Conservation (phyloP, 139 green algal species). For the Chlamydomonas urium region DNA sequence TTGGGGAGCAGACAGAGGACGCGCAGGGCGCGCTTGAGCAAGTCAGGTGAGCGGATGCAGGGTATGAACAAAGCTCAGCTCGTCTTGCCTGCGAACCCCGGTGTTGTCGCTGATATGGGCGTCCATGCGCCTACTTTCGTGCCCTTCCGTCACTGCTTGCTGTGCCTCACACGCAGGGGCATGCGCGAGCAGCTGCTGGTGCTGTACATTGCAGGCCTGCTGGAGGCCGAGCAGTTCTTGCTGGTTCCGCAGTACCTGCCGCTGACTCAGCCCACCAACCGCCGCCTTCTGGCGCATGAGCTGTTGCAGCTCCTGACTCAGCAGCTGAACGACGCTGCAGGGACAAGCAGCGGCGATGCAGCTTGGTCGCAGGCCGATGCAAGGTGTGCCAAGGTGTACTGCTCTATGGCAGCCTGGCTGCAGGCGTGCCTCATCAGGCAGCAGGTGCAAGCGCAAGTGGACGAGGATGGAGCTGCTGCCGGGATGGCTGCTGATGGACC, state of each 20-base stretch:
- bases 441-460: neutral
- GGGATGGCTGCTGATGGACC: too few species aligned
- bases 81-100: too few species aligned
- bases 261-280: slow-evolving; percentile 1
- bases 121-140: slow-evolving; percentile 3
- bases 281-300: neutral
- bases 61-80: too few species aligned
- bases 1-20: neutral
- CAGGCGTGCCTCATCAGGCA: neutral
- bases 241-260: slow-evolving; percentile 20
- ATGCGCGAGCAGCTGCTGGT: slow-evolving; percentile 22
- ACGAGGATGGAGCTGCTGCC: too few species aligned
- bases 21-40: slow-evolving; percentile 7
- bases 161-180: neutral
- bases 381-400: slow-evolving; percentile 1
- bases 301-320: slow-evolving; percentile 3
- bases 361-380: slow-evolving; percentile 1
- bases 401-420: neutral
- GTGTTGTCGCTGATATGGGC: neutral
- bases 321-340: neutral
- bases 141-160: neutral
- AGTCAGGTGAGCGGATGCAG: too few species aligned
- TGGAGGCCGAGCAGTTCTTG: slow-evolving; percentile 22
- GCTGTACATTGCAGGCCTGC: slow-evolving; percentile 22
- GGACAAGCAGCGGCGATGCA: too few species aligned